Evolutionary conservation across 2,329 filamentous ascomycete species (phyloP).

Genomic region (Acephala macrosclerotiorum): DNA sequence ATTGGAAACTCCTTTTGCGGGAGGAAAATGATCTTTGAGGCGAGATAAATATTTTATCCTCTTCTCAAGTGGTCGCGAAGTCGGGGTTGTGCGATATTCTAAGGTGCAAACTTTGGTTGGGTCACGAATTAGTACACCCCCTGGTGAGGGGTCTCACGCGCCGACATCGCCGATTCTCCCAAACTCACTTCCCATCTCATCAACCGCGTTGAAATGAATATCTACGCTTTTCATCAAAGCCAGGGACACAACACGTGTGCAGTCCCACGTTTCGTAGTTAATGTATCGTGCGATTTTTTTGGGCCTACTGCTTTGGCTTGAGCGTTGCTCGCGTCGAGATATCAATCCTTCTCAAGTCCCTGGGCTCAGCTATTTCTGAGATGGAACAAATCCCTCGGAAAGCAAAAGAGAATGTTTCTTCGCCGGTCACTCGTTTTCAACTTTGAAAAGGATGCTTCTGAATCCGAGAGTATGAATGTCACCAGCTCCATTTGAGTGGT

Average conservation of each 20-base stretch:
- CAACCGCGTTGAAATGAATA: neutral
- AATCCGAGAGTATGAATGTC: conserved; percentile 9
- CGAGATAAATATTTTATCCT: too few species aligned
- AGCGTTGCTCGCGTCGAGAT: neutral
- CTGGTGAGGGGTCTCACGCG: too few species aligned
- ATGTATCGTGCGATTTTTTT: neutral
- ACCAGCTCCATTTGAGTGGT: conserved; percentile 13
- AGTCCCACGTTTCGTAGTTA: neutral
- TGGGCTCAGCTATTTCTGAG: neutral
- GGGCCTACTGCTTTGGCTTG: neutral
- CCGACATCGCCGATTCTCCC: neutral
- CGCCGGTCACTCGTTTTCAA: conserved; percentile 5
- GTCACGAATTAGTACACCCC: too few species aligned
- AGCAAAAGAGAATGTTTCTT: neutral
- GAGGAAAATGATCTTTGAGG: too few species aligned
- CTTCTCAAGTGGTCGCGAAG: too few species aligned
- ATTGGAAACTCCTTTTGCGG: too few species aligned
- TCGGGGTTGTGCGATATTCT: too few species aligned
- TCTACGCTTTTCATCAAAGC: neutral
- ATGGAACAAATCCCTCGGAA: neutral
- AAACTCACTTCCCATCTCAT: neutral
- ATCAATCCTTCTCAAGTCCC: neutral
- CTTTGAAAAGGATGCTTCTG: neutral
- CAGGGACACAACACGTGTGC: neutral
- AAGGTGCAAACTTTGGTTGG: too few species aligned